phyloP scores from a whole-genome alignment of 2,329 filamentous ascomycete species.

The Colletotrichum liriopes region DNA sequence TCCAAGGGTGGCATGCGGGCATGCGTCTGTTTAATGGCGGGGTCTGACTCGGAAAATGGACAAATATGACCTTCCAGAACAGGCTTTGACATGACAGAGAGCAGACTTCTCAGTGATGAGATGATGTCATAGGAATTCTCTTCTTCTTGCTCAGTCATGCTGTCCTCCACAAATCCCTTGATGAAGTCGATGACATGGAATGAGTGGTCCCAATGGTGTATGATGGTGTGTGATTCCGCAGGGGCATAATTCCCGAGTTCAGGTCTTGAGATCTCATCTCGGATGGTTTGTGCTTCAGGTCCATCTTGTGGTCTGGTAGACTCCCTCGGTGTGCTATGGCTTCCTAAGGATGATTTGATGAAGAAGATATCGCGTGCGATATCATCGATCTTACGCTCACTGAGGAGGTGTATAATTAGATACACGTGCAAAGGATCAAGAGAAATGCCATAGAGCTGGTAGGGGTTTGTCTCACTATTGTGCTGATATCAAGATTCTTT shows the following conservation, averaged over 20 bases:
- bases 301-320: not conserved
- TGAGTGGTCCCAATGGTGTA: constrained; percentile 52
- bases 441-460: not conserved
- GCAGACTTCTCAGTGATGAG: not conserved
- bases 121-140: not conserved
- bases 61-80: not conserved
- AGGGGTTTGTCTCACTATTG: constrained; percentile 44
- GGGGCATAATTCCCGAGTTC: not conserved
- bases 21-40: not conserved
- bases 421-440: not conserved
- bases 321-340: not conserved
- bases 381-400: not conserved
- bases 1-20: not conserved
- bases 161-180: constrained; percentile 38
- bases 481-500: constrained; percentile 55
- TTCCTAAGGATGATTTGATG: constrained; percentile 1
- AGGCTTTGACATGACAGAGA: not conserved
- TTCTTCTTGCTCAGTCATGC: not conserved
- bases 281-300: not conserved
- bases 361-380: not conserved
- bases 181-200: constrained; percentile 53
- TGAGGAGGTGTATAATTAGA: not conserved
- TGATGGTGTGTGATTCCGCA: not conserved
- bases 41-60: not conserved
- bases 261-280: not conserved